Evolutionary conservation across 2,329 filamentous ascomycete species (phyloP), one percentile per base, ranked within the genome.

Genomic region (Hypoxylon sp.): DNA sequence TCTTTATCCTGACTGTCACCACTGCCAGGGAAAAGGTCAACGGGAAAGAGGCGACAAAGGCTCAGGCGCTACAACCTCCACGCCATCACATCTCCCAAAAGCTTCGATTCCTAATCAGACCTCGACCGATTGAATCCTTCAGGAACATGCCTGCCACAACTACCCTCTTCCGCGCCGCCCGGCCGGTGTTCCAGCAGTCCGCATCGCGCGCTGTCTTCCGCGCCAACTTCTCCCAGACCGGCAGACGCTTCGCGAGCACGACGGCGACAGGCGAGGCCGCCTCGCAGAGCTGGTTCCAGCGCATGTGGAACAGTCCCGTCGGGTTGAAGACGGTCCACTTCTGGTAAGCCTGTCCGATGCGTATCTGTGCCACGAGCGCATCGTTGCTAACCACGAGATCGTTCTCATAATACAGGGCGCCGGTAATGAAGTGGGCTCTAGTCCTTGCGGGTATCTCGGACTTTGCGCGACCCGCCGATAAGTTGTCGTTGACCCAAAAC

Each of bases 361-460:
- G 11, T 32, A 25, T 19, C 12, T 54, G 16, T 34, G 41, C 43
- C 63, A 34, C 50, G 50, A 53, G 51, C 61, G 55, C 60, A 56
- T 27, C 47, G 27, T 51, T 29, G 62, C 61, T 71, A 63, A 66
- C 65, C 21, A 19, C 23, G 12, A 19, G 12, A 12, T 16, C 11
- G 43, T 46, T 53, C 47, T 48, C 70, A 9, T n/a, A 43, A 27
- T 16, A 19, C 73, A 95, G 92, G 93, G 94, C 95, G 46, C 95
- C 95, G 63, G 90, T 97, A 72, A 97, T 97, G 94, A 97, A 94
- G 91, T 99, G 96, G 96, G 89, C 88, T 74, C 86, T 99, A 76
- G 96, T 98, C 80, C 84, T 98, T 71, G 93, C 96, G 73, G 96
- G 96, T 77, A 87, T 97, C 78, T 90, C 93, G 74, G 96, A 99